These are phyloP conservation scores for Ganoderma sp. DNA, from an alignment of 1,284 basidiomycete genomes.

Conservation along the genomic window DNA sequence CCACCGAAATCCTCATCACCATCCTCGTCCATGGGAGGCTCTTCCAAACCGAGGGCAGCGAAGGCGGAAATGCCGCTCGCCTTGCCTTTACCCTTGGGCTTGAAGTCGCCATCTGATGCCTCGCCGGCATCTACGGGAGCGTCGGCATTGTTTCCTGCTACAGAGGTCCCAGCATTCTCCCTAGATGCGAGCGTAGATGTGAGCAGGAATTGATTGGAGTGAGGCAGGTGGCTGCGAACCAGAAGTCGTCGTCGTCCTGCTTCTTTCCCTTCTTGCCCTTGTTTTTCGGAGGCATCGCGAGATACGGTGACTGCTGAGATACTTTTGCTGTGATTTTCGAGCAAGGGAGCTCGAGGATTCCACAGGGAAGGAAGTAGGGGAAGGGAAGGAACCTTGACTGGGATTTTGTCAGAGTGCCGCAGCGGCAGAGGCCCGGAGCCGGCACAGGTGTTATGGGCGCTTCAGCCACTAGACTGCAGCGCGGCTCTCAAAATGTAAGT, in stretches of 20 bases:
- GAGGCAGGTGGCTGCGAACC: slow-evolving; percentile 54
- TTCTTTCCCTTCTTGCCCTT: slow-evolving; percentile 89
- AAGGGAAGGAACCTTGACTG: background rate
- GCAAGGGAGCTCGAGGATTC: background rate
- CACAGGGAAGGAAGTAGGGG: slow-evolving; percentile 7
- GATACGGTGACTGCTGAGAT: background rate
- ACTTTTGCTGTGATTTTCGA: slow-evolving; percentile 1
- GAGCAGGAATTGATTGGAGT: background rate
- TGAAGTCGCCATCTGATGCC: slow-evolving; percentile 51
- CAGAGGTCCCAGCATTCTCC: slow-evolving; percentile 72
- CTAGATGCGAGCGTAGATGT: slow-evolving; percentile 44
- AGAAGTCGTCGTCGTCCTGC: slow-evolving; percentile 80
- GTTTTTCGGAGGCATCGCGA: slow-evolving; percentile 84
- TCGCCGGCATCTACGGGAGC: slow-evolving; percentile 43
- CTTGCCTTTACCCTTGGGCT: slow-evolving; percentile 37
- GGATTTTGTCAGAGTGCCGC: slow-evolving; percentile 6
- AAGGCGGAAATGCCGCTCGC: slow-evolving; percentile 58
- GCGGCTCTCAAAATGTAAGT: background rate
- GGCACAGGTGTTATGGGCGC: background rate
- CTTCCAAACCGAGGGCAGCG: slow-evolving; percentile 53
- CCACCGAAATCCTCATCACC: slow-evolving; percentile 82
- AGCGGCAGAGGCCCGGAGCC: background rate
- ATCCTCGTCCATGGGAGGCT: slow-evolving; percentile 57
- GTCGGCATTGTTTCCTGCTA: slow-evolving; percentile 50
- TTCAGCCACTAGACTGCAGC: background rate